phyloP scores from a whole-genome alignment of 345 rosid species.

The Eutrema yunnanense region DNA sequence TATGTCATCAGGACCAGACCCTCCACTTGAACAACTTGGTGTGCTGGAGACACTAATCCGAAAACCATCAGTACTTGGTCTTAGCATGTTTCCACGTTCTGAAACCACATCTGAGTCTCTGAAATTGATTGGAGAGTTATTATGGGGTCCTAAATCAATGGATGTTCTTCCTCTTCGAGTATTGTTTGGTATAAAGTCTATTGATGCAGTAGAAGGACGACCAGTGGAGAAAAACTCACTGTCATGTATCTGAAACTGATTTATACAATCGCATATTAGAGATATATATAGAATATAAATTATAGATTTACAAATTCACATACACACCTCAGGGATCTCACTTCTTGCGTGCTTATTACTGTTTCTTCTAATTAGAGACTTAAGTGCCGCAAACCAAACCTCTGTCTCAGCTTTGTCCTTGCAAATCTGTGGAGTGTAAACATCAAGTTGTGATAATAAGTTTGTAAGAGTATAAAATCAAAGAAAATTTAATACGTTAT shows the following conservation, averaged over 20 bases:
- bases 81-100: slow-evolving; percentile 81
- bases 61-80: slow-evolving; percentile 85
- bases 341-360: slow-evolving; percentile 53
- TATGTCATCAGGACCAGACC: slow-evolving; percentile 98
- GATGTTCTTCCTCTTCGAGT: slow-evolving; percentile 52
- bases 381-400: slow-evolving; percentile 87
- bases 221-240: slow-evolving; percentile 40
- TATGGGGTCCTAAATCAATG: slow-evolving; percentile 45
- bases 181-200: slow-evolving; percentile 48
- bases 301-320: neutral
- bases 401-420: slow-evolving; percentile 92
- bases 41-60: slow-evolving; percentile 93
- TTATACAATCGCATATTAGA: neutral
- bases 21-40: slow-evolving; percentile 90
- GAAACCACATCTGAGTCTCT: slow-evolving; percentile 76
- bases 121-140: slow-evolving; percentile 34
- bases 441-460: neutral
- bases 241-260: slow-evolving; percentile 51
- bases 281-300: neutral
- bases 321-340: slow-evolving; percentile 60
- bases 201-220: slow-evolving; percentile 45
- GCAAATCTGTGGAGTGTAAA: slow-evolving; percentile 62
- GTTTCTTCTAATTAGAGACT: slow-evolving; percentile 50
- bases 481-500: neutral
- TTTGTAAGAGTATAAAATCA: neutral